A percentile compares a stretch with the other conserved stretches of the same genome.
phyloP scores from a whole-genome alignment of 2,329 filamentous ascomycete genomes.

The Neopestalotiopsis sp. region DNA sequence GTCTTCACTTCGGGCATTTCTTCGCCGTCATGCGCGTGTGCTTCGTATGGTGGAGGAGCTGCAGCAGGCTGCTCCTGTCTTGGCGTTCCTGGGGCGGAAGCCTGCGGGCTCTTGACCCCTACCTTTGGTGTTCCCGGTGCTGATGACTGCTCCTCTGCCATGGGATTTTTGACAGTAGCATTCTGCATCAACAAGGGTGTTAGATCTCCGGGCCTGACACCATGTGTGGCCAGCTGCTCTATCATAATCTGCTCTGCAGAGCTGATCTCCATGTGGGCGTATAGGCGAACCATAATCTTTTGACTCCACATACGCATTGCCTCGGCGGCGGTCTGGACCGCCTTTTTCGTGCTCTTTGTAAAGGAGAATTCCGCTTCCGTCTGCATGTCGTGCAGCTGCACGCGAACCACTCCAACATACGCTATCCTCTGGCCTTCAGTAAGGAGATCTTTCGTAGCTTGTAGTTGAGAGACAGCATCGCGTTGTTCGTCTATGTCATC shows the following conservation, averaged over 20 bases:
- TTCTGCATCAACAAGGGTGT: constrained; percentile 90
- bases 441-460: constrained; percentile 92
- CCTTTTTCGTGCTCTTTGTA: constrained; percentile 74
- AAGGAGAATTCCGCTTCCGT: constrained; percentile 69
- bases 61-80: constrained; percentile 53
- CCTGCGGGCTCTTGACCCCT: constrained; percentile 32
- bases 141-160: constrained; percentile 54
- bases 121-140: constrained; percentile 30
- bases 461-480: constrained; percentile 87
- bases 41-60: constrained; percentile 65
- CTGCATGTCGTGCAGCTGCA: constrained; percentile 81
- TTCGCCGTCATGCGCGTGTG: constrained; percentile 68
- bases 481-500: constrained; percentile 84
- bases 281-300: constrained; percentile 96
- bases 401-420: constrained; percentile 87
- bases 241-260: constrained; percentile 96
- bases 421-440: constrained; percentile 96
- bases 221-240: constrained; percentile 92
- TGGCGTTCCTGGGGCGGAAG: constrained; percentile 33
- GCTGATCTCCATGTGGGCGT: constrained; percentile 96
- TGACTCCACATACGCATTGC: constrained; percentile 94
- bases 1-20: constrained; percentile 81
- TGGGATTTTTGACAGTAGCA: constrained; percentile 89
- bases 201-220: constrained; percentile 83
- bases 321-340: constrained; percentile 72